Percentiles rank a stretch among this genome's conserved stretches.
phyloP scores from a whole-genome alignment of 2,329 filamentous ascomycete species.

The Phialocephala sp. region DNA sequence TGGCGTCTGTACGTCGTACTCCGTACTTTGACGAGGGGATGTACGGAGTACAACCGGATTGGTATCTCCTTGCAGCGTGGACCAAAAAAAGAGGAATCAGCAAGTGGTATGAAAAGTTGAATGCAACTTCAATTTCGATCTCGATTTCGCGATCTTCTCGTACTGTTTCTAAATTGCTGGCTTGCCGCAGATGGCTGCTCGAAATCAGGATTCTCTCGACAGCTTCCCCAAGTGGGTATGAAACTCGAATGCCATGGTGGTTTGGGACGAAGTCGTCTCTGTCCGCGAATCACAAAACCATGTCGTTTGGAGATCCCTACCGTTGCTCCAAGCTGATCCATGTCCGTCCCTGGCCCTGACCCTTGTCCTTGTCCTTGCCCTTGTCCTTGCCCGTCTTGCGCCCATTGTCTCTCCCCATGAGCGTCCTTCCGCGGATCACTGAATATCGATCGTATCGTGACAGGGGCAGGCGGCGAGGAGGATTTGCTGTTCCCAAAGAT shows the following conservation, averaged over 20 bases:
- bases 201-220: neutral
- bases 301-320: neutral
- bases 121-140: neutral
- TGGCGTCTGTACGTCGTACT: neutral
- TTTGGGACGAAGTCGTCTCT: slow-evolving; percentile 9
- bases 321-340: neutral
- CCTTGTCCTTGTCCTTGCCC: neutral
- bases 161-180: neutral
- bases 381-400: neutral
- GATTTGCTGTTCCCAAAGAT: slow-evolving; percentile 3
- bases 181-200: neutral
- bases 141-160: neutral
- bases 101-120: no score
- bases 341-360: neutral
- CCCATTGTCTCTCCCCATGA: neutral
- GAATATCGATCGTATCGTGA: slow-evolving; percentile 13
- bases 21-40: neutral
- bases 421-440: slow-evolving; percentile 14
- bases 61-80: neutral
- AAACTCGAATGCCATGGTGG: neutral
- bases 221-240: slow-evolving; percentile 1
- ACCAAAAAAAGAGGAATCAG: neutral
- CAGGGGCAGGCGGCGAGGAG: slow-evolving; percentile 1
- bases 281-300: slow-evolving; percentile 3
- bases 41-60: no score